Evolutionary conservation across 768 basidiomycete genomes (phyloP).

Genomic region (Lactarius trivialis): DNA sequence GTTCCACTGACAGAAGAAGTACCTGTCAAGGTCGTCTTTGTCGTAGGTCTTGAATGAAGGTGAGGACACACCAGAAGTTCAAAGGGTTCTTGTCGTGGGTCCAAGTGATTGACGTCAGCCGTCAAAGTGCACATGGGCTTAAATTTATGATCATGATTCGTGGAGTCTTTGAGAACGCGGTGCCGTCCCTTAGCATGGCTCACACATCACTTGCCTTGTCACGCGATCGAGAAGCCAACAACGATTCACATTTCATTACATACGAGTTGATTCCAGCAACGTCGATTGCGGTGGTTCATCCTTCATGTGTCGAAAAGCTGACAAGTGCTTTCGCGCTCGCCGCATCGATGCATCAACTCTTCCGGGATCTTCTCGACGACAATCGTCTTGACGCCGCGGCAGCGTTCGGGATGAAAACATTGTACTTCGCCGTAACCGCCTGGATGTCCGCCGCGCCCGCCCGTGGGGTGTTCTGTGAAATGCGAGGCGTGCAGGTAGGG

Average conservation of each 20-base stretch:
- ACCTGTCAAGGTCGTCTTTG: too few relatives aligned
- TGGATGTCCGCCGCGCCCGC: constrained; percentile 37
- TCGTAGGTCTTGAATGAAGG: constrained; percentile 84
- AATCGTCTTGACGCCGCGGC: constrained; percentile 69
- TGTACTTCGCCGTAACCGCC: constrained; percentile 64
- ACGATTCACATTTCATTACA: too few relatives aligned
- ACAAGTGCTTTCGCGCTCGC: constrained; percentile 75
- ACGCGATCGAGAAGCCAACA: too few relatives aligned
- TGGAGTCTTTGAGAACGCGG: constrained; percentile 12
- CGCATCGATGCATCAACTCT: constrained; percentile 81
- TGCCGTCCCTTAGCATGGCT: constrained; percentile 41
- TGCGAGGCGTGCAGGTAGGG: constrained; percentile 16
- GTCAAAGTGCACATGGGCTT: constrained; percentile 67
- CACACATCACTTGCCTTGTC: constrained; percentile 43
- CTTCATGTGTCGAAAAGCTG: constrained; percentile 75
- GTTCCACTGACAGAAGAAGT: constrained; percentile 39
- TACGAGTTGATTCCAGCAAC: too few relatives aligned
- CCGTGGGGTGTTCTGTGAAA: constrained; percentile 14
- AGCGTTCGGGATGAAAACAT: constrained; percentile 59
- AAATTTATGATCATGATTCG: neutral
- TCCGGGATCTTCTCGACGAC: constrained; percentile 93
- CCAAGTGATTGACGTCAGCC: neutral
- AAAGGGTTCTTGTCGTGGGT: constrained; percentile 49
- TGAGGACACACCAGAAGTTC: constrained; percentile 59
- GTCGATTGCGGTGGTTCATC: too few relatives aligned